These are phyloP conservation scores for Sinapis alba DNA, from an alignment of 441 rosid genomes.

Conservation along the genomic window DNA sequence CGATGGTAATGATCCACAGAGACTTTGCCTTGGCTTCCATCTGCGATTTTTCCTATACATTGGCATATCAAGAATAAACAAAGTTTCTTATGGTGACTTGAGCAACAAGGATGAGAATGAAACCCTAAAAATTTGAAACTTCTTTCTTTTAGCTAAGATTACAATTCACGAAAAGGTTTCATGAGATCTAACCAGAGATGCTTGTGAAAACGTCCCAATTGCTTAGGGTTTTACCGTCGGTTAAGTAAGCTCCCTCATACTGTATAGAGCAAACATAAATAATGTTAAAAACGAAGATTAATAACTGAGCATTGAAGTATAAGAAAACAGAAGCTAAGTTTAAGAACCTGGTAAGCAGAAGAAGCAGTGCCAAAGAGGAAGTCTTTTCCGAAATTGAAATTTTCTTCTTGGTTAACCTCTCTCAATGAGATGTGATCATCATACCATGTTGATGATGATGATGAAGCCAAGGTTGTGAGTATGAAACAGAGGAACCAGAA, in stretches of 20 bases:
- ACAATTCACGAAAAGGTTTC: neutral
- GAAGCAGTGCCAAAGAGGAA: slow-evolving; percentile 83
- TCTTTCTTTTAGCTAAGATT: neutral
- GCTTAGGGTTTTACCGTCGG: slow-evolving; percentile 67
- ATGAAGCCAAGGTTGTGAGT: slow-evolving; percentile 17
- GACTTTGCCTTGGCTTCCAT: slow-evolving; percentile 62
- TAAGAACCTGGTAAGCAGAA: slow-evolving; percentile 70
- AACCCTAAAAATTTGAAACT: neutral
- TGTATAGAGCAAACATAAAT: slow-evolving; percentile 11
- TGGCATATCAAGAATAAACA: neutral
- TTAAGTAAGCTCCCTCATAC: slow-evolving; percentile 76
- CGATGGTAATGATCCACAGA: slow-evolving; percentile 71
- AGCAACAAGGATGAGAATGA: neutral
- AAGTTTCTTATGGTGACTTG: neutral
- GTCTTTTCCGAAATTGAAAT: slow-evolving; percentile 38
- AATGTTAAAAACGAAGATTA: neutral
- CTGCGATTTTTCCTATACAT: slow-evolving; percentile 48
- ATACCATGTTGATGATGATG: slow-evolving; percentile 14
- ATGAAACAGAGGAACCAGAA: slow-evolving; percentile 19
- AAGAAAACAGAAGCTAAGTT: neutral
- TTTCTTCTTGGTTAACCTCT: neutral
- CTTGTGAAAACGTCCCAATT: slow-evolving; percentile 74
- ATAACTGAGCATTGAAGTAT: neutral
- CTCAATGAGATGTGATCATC: slow-evolving; percentile 23
- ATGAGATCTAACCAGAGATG: slow-evolving; percentile 42